Evolutionary conservation across 2,329 filamentous ascomycete species (phyloP), one percentile per base, ranked within the genome.

Genomic region (Colletotrichum destructivum): DNA sequence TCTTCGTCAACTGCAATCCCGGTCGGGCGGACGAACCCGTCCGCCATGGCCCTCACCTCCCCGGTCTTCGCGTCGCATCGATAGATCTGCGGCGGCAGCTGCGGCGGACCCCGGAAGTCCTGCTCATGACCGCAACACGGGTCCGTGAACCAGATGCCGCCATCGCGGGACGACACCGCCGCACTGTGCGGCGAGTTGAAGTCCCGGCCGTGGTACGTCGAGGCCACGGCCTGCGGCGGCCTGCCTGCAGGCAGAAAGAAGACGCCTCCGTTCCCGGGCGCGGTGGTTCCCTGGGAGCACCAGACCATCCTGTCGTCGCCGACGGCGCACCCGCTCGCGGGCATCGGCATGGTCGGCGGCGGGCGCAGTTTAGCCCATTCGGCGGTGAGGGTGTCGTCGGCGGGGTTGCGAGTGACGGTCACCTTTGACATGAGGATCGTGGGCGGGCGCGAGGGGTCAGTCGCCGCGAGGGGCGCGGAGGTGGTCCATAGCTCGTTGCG

Each of bases 71-170:
- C 81, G 26, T 84, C 79, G 70, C 83, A 86, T 47, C 85, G 80
- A 75, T 88, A 88, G 3, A 88, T 83, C 46, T 85, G 84, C 70
- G 81, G 82, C 5, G 86, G 86, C 31, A 88, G 69, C 73, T 81
- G 79, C 3, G 86, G 86, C 52, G 74, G 71, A 2, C 79, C 81
- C 47, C 86, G 81, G 54, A 88, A 84, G 18, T 83, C 83, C 69
- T 81, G 79, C 70, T 86, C 83, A 63, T 83, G 81, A 4, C 85
- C 86, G 62, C 83, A 81, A 35, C 77, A 78, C 0, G 84, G 81
- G 75, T 88, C 86, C 0, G 85, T 87, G 74, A 88, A 88, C 86
- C 86, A 88, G 13, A 88, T 75, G 0, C 78, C 76, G 0, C 82
- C 83, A 71, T 86, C 82, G 11, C 15, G 59, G 2, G 40, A 49